Percentiles rank a stretch among this genome's conserved stretches.
Evolutionary conservation across 176 grass and related monocot genomes (phyloP).

Genomic region (Zizania latifolia): DNA sequence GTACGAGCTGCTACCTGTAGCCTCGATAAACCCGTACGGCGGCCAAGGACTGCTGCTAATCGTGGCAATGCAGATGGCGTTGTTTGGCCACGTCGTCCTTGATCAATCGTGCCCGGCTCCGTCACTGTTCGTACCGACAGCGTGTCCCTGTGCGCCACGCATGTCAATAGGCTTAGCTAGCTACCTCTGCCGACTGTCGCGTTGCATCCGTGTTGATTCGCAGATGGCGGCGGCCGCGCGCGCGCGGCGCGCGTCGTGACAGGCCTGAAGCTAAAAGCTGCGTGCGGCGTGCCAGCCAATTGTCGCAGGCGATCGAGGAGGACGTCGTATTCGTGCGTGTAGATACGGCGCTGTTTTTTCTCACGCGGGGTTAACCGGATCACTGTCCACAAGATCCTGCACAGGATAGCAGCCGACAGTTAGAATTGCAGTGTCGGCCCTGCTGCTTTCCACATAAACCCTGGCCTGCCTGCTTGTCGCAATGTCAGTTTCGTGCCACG

Average conservation of each 20-base stretch:
- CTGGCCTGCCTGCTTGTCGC: not conserved
- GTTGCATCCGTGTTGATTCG: not conserved
- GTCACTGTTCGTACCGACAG: not conserved
- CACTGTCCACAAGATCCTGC: not conserved
- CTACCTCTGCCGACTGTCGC: not conserved
- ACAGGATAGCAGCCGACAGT: slow-evolving; percentile 19
- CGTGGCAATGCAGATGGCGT: not conserved
- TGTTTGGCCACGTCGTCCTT: not conserved
- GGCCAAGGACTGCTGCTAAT: no score
- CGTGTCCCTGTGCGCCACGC: not conserved
- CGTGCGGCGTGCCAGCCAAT: no score
- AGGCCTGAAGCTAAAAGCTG: no score
- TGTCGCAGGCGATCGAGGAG: no score
- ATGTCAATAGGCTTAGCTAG: not conserved
- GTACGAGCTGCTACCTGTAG: not conserved
- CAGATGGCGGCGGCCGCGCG: no score
- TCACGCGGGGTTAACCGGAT: not conserved
- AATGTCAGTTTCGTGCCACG: not conserved
- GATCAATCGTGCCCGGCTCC: not conserved
- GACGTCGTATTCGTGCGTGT: no score
- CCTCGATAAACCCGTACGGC: not conserved
- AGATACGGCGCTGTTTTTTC: not conserved
- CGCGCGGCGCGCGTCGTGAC: no score
- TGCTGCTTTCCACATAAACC: not conserved
- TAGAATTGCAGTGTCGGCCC: not conserved